Evolutionary conservation across 305 asterid species (phyloP).

Genomic region (Fraxinus latifolia): DNA sequence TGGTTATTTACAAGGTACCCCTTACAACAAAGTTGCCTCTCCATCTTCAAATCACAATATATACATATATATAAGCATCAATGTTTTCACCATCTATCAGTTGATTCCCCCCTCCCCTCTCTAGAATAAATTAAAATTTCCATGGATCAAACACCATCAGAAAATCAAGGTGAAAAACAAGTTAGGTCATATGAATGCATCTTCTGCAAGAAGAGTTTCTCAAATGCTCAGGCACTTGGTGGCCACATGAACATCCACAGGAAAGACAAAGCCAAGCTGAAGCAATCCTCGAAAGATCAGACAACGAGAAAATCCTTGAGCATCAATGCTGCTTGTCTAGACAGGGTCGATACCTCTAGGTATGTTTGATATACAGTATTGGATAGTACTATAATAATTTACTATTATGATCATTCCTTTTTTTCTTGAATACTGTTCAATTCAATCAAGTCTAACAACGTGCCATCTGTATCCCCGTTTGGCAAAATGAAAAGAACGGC

Average conservation of each 20-base stretch:
- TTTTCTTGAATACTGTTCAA: not conserved
- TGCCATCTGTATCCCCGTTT: not conserved
- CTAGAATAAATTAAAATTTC: not conserved
- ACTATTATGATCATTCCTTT: not conserved
- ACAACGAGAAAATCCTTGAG: not conserved
- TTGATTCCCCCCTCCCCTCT: not conserved
- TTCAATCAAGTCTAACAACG: not conserved
- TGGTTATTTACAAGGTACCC: too few relatives aligned
- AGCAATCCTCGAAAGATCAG: not conserved
- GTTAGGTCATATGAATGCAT: not conserved
- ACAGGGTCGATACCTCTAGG: not conserved
- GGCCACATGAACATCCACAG: not conserved
- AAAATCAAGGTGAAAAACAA: not conserved
- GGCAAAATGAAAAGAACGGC: not conserved
- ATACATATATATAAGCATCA: not conserved
- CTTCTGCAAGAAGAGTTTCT: not conserved
- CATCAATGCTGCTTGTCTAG: not conserved
- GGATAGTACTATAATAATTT: not conserved
- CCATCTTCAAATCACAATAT: too few relatives aligned
- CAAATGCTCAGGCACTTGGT: not conserved
- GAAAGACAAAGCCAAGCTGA: not conserved
- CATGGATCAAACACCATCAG: not conserved
- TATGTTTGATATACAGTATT: not conserved
- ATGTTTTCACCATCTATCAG: not conserved
- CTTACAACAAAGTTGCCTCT: too few relatives aligned